phyloP scores from a whole-genome alignment of 164 flowering plant species.

The Chimonanthus salicifolius region DNA sequence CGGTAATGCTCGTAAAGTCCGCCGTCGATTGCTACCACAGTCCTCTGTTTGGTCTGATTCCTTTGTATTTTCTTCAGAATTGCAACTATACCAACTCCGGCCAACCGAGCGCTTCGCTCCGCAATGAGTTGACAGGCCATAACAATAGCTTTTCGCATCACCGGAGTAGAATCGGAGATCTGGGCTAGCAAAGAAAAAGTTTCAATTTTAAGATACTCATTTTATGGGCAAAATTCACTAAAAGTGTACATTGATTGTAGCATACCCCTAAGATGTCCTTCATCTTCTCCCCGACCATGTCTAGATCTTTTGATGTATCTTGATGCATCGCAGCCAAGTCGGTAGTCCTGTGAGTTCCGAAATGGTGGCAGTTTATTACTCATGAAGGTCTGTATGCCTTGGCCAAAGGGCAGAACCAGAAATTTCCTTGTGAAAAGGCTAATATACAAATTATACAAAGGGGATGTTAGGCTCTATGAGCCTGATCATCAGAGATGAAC shows the following conservation, averaged over 20 bases:
- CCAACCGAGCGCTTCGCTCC: conserved; percentile 59
- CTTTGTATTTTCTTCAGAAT: conserved; percentile 53
- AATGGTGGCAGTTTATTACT: background rate
- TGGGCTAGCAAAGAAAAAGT: conserved; percentile 9
- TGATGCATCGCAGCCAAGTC: conserved; percentile 82
- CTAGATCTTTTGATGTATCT: conserved; percentile 55
- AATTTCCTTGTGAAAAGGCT: too few species aligned
- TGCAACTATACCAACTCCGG: conserved; percentile 57
- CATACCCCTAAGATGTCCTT: conserved; percentile 43
- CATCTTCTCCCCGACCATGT: conserved; percentile 43
- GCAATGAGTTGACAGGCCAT: conserved; percentile 58
- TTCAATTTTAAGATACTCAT: too few species aligned
- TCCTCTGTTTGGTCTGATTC: conserved; percentile 24
- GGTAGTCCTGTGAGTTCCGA: conserved; percentile 34
- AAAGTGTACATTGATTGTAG: background rate
- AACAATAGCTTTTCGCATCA: conserved; percentile 39
- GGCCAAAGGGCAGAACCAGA: too few species aligned
- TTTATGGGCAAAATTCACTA: background rate
- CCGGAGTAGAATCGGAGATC: conserved; percentile 34
- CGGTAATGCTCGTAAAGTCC: conserved; percentile 60
- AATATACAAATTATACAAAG: too few species aligned
- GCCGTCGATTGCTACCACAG: conserved; percentile 50
- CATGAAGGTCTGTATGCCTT: too few species aligned
- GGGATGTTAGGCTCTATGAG: too few species aligned
- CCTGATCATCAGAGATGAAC: too few species aligned